Base-by-base conservation (phyloP, 768 basidiomycete genomes). In the Tulasnella sp. region DNA sequence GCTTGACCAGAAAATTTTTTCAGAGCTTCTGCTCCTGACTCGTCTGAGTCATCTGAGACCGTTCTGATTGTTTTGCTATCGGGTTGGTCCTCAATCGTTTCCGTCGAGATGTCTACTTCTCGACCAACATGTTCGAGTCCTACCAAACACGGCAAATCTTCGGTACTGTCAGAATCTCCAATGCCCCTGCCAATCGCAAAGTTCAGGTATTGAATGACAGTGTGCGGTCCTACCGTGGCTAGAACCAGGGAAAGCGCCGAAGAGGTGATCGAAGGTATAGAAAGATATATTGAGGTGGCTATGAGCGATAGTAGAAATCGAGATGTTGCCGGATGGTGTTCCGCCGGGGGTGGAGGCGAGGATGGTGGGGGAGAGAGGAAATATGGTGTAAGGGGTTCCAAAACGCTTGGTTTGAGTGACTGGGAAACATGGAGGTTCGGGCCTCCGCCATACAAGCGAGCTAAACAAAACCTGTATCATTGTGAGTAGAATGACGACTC, bases 401-500 rank as follows among this genome's bases (percentile, higher is more conserved):
- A 60, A 2, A 78, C 61, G 0, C 79, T 79, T 3, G 90, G 79
- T 48, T 82, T 69, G 29, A 86, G 65, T 19, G 72, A 67, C 0
- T 79, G 71, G 15, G 80, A 74, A 45, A 91, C 68, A 58, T 79
- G 71, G 33, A 93, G 70, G 0, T 72, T 70, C 10, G 91, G 90
- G 0, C 87, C 83, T 15, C 86, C 83, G 20, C 89, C 87, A 59
- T 93, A 95, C 5, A 95, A 72, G 33, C 83, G 75, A 7, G 91
- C 76, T 47, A 93, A 76, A 64, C 87, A 90, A 57, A 92, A 69
- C 65, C 88, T 91, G 47, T 53, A 10, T 39, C 50, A 37, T 15
- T 45, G 35, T 15, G 54, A 58, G 40, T 50, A 41, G 37, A 28
- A 16, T 37, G 22, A 3, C 37, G 8, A 20, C 39, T 45, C 32